These are phyloP conservation scores for Oenanthe javanica DNA, from an alignment of 140 eudicot genomes.

Conservation along the genomic window DNA sequence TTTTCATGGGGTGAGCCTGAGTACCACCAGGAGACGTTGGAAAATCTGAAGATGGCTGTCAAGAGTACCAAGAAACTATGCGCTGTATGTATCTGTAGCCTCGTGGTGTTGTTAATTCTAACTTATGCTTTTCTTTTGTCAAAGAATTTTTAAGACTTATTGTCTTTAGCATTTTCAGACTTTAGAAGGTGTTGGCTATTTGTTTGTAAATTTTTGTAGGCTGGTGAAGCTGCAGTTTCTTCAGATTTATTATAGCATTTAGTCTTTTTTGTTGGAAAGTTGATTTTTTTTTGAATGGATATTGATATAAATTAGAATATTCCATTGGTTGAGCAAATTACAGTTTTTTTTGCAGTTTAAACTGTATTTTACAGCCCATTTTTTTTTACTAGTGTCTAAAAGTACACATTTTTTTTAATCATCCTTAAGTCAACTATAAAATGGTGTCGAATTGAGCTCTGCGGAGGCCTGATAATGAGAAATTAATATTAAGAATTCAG, in stretches of 20 bases:
- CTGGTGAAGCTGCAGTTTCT: constrained; percentile 4
- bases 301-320: constrained; percentile 25
- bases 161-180: background rate
- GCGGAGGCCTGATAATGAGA: background rate
- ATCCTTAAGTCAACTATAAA: constrained; percentile 37
- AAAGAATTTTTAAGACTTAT: background rate
- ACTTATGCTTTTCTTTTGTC: background rate
- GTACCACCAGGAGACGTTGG: constrained; percentile 73
- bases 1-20: constrained; percentile 85
- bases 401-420: constrained; percentile 12
- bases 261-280: constrained; percentile 28
- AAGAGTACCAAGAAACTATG: constrained; percentile 80
- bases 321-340: background rate
- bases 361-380: background rate
- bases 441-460: constrained; percentile 13
- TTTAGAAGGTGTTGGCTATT: background rate
- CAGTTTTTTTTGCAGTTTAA: background rate
- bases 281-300: background rate
- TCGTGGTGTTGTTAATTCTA: background rate
- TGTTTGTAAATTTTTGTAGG: background rate
- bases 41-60: constrained; percentile 62
- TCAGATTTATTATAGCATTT: background rate
- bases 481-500: background rate
- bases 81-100: constrained; percentile 61
- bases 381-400: background rate